phyloP scores from a whole-genome alignment of 768 basidiomycete species.

The Agrocybe praecox region DNA sequence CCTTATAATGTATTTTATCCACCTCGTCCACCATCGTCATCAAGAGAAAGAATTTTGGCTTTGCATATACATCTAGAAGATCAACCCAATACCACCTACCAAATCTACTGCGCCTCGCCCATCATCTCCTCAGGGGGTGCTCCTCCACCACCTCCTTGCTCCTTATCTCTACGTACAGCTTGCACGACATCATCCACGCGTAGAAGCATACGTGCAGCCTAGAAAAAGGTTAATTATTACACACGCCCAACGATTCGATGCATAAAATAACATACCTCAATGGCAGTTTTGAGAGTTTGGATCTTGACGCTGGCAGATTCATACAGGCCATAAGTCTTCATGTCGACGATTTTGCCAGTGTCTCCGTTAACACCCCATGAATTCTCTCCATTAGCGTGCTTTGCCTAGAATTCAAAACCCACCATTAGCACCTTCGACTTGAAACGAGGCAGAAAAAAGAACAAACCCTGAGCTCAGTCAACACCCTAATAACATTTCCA shows the following conservation, averaged over 20 bases:
- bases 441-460: neutral
- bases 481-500: constrained; percentile 89
- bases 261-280: constrained; percentile 59
- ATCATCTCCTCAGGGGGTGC: constrained; percentile 61
- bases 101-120: constrained; percentile 28
- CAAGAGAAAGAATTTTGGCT: neutral
- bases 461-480: constrained; percentile 90
- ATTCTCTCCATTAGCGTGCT: constrained; percentile 89
- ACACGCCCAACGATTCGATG: neutral
- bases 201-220: constrained; percentile 89
- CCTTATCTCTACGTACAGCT: constrained; percentile 79
- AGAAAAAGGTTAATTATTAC: constrained; percentile 5
- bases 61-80: neutral
- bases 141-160: constrained; percentile 43
- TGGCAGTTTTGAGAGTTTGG: constrained; percentile 95
- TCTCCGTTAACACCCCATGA: constrained; percentile 97
- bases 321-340: constrained; percentile 92
- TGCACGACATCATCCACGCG: constrained; percentile 95
- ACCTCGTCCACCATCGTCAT: neutral
- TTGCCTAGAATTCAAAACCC: constrained; percentile 60
- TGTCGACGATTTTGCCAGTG: constrained; percentile 93
- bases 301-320: constrained; percentile 97
- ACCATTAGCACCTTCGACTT: neutral
- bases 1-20: neutral
- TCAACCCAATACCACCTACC: neutral